phyloP scores from a whole-genome alignment of 2,329 filamentous ascomycete genomes.

The Dissoconium aciculare region DNA sequence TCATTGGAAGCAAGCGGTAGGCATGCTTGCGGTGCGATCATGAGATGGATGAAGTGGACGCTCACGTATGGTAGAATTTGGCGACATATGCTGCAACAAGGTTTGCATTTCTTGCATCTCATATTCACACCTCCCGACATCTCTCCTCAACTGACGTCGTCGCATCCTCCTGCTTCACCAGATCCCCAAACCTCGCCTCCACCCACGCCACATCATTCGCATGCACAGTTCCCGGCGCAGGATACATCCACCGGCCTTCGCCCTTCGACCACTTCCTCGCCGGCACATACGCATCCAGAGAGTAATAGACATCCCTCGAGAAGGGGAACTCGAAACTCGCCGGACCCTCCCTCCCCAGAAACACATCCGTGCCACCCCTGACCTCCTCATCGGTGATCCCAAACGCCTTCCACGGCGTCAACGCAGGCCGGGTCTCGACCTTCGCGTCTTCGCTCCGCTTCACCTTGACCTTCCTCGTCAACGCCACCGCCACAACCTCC shows the following conservation, averaged over 20 bases:
- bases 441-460: slow-evolving; percentile 23
- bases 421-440: slow-evolving; percentile 1
- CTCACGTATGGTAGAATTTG: no score
- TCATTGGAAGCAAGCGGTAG: no score
- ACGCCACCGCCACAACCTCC: slow-evolving; percentile 33
- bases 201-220: slow-evolving; percentile 27
- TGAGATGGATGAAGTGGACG: no score
- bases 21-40: no score
- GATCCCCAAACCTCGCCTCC: slow-evolving; percentile 9
- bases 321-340: slow-evolving; percentile 39
- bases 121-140: no score
- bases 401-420: slow-evolving; percentile 27
- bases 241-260: slow-evolving; percentile 36
- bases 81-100: no score
- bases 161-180: no score
- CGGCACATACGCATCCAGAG: slow-evolving; percentile 43
- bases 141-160: no score
- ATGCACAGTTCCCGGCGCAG: slow-evolving; percentile 21
- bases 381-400: slow-evolving; percentile 34
- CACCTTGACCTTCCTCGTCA: slow-evolving; percentile 20
- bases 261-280: slow-evolving; percentile 39
- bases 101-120: no score
- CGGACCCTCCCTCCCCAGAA: slow-evolving; percentile 38
- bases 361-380: slow-evolving; percentile 34
- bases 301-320: slow-evolving; percentile 44